Percentiles rank a stretch among this genome's conserved stretches.
These are phyloP conservation scores for Cryptosporidium baileyi DNA, from an alignment of 169 alveolate genomes.

Conservation along the genomic window DNA sequence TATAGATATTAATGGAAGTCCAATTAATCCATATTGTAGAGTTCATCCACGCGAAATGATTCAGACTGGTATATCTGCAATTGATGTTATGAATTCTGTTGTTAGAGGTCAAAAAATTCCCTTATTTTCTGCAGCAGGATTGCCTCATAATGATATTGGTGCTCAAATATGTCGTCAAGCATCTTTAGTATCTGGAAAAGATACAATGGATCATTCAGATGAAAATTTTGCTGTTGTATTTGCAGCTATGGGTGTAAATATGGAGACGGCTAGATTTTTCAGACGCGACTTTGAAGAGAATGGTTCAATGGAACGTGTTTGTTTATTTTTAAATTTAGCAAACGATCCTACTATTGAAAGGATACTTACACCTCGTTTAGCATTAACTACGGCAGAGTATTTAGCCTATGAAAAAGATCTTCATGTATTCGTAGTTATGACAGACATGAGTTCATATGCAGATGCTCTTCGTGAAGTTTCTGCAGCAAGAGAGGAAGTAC, in stretches of 20 bases:
- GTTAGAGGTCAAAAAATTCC: slow-evolving; percentile 99
- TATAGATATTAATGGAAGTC: slow-evolving; percentile 95
- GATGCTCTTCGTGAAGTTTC: slow-evolving; percentile 99
- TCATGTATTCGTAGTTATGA: slow-evolving; percentile 97
- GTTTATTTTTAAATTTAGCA: slow-evolving; percentile 98
- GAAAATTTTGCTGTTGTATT: slow-evolving; percentile 99
- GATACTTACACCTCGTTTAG: slow-evolving; percentile 97
- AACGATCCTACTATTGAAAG: slow-evolving; percentile 99
- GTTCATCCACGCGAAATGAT: slow-evolving; percentile 99
- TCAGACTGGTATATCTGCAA: slow-evolving; percentile 99
- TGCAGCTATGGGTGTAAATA: slow-evolving; percentile 99
- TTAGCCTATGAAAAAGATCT: slow-evolving; percentile 97
- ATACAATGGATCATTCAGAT: slow-evolving; percentile 95
- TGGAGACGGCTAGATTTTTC: slow-evolving; percentile 99
- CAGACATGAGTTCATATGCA: slow-evolving; percentile 99
- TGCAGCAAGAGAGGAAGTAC: slow-evolving; percentile 99
- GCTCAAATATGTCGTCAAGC: slow-evolving; percentile 99
- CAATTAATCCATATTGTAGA: slow-evolving; percentile 97
- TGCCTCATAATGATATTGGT: slow-evolving; percentile 99
- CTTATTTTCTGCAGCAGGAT: slow-evolving; percentile 99
- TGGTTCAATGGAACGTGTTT: slow-evolving; percentile 99
- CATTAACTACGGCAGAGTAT: slow-evolving; percentile 99
- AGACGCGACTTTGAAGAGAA: slow-evolving; percentile 99
- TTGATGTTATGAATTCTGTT: slow-evolving; percentile 99
- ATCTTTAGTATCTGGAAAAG: slow-evolving; percentile 95